Conservation (phyloP, 805 yeast genomes). For the Priceomyces haplophilus region DNA sequence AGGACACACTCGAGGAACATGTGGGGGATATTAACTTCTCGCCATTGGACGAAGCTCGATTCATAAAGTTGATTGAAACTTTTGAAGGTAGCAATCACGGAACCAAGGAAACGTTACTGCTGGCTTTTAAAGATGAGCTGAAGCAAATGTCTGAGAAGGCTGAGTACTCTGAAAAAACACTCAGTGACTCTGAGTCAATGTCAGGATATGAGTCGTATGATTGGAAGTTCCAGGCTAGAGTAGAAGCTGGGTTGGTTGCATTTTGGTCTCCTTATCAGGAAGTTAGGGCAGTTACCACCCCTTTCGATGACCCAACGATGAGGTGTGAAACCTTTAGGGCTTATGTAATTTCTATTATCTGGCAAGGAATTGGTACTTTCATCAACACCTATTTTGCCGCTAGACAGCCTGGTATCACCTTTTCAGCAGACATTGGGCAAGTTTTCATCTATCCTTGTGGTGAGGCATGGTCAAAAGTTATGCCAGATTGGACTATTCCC, state of each 20-base stretch:
- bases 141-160: background rate
- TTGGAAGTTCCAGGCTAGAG: slow-evolving; percentile 29
- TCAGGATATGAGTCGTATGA: slow-evolving; percentile 6
- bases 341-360: slow-evolving; percentile 48
- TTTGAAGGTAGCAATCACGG: slow-evolving; percentile 1
- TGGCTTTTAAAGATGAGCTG: slow-evolving; percentile 1
- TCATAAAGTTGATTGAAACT: background rate
- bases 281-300: slow-evolving; percentile 60
- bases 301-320: slow-evolving; percentile 48
- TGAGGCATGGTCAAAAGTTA: slow-evolving; percentile 38
- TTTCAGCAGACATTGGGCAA: slow-evolving; percentile 54
- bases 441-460: slow-evolving; percentile 63
- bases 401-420: slow-evolving; percentile 52
- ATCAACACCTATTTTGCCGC: slow-evolving; percentile 58
- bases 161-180: background rate
- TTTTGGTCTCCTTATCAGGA: slow-evolving; percentile 56
- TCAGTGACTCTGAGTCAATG: background rate
- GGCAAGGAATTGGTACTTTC: slow-evolving; percentile 55
- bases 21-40: slow-evolving; percentile 34
- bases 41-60: slow-evolving; percentile 7
- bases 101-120: background rate
- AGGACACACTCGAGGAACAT: slow-evolving; percentile 27
- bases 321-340: slow-evolving; percentile 55
- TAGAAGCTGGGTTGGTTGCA: slow-evolving; percentile 39
- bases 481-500: slow-evolving; percentile 33